Conservation (phyloP, 129 eudicot species). For the Chrysanthemum makinoi region DNA sequence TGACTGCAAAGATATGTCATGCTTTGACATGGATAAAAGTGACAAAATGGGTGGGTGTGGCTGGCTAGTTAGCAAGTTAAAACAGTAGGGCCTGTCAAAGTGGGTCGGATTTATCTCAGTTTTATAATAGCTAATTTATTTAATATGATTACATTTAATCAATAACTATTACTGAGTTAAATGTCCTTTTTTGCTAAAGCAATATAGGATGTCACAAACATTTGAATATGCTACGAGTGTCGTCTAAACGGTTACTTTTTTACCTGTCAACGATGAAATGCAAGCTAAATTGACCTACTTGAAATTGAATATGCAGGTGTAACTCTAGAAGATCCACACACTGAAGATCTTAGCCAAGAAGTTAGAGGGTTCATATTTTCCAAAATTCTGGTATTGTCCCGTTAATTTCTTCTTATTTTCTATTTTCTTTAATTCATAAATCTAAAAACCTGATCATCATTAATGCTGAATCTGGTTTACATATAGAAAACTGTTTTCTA, state of each 20-base stretch:
- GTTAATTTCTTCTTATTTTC: background rate
- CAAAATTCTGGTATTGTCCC: slow-evolving; percentile 56
- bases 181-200: background rate
- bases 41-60: background rate
- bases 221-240: slow-evolving; percentile 1
- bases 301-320: slow-evolving; percentile 55
- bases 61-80: background rate
- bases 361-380: slow-evolving; percentile 98
- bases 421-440: slow-evolving; percentile 8
- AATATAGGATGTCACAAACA: background rate
- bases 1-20: background rate
- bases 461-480: background rate
- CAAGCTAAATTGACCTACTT: background rate
- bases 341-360: slow-evolving; percentile 97
- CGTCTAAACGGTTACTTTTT: background rate
- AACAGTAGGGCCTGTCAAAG: background rate
- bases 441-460: background rate
- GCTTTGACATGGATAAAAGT: slow-evolving; percentile 4
- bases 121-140: background rate
- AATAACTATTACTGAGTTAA: background rate
- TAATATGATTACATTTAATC: background rate
- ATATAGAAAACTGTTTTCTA: background rate
- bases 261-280: background rate
- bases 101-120: background rate
- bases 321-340: slow-evolving; percentile 94